Evolutionary conservation across 352 stramenopile genomes (phyloP).

Genomic region (Pythium oligandrum): DNA sequence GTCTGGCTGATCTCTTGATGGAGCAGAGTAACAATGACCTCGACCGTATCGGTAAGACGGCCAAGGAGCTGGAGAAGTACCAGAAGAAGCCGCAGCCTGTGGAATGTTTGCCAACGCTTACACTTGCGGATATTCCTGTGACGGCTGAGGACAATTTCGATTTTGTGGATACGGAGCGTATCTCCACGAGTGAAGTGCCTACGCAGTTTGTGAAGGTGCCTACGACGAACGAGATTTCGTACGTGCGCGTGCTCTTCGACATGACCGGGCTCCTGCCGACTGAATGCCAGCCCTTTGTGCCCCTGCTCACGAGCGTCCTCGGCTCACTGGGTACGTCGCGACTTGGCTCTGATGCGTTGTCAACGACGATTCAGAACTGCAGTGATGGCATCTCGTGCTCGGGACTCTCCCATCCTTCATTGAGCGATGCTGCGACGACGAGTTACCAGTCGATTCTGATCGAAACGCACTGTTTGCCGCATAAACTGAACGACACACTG

Average conservation of each 20-base stretch:
- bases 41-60: slow-evolving; percentile 41
- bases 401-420: slow-evolving; percentile 45
- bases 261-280: slow-evolving; percentile 33
- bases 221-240: slow-evolving; percentile 82
- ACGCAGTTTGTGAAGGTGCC: slow-evolving; percentile 62
- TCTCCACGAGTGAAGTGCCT: slow-evolving; percentile 7
- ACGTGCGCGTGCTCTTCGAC: slow-evolving; percentile 73
- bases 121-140: slow-evolving; percentile 55
- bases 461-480: slow-evolving; percentile 60
- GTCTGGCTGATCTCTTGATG: slow-evolving; percentile 36
- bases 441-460: slow-evolving; percentile 62
- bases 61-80: slow-evolving; percentile 47
- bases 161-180: slow-evolving; percentile 28
- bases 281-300: slow-evolving; percentile 62
- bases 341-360: slow-evolving; percentile 55
- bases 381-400: slow-evolving; percentile 69
- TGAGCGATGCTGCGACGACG: slow-evolving; percentile 32
- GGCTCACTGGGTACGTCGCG: slow-evolving; percentile 67
- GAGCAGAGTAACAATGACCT: slow-evolving; percentile 48
- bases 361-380: slow-evolving; percentile 70
- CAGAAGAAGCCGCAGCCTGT: slow-evolving; percentile 63
- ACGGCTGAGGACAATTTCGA: slow-evolving; percentile 50
- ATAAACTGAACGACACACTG: slow-evolving; percentile 67
- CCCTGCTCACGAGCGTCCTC: slow-evolving; percentile 67
- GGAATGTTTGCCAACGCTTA: slow-evolving; percentile 72